Evolutionary conservation across 805 yeast genomes (phyloP).

Genomic region (Spathaspora sp.): DNA sequence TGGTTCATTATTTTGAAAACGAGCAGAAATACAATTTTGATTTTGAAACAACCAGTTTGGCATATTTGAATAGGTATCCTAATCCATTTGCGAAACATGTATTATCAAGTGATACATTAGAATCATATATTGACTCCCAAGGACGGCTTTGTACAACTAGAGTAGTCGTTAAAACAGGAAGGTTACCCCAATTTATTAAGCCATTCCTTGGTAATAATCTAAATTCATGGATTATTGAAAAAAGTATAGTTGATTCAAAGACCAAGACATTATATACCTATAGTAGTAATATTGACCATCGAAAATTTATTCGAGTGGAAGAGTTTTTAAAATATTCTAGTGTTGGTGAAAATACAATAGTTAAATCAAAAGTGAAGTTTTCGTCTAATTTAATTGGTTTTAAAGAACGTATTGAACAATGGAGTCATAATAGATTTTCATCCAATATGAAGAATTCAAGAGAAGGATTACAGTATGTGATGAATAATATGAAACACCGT

Average conservation of each 20-base stretch:
- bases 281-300: constrained; percentile 82
- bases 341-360: constrained; percentile 34
- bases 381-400: constrained; percentile 67
- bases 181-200: constrained; percentile 73
- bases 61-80: constrained; percentile 60
- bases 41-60: constrained; percentile 70
- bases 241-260: constrained; percentile 65
- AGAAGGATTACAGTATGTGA: constrained; percentile 72
- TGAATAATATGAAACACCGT: constrained; percentile 54
- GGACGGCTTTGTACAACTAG: constrained; percentile 73
- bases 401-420: constrained; percentile 71
- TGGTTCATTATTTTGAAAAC: constrained; percentile 36
- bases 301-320: constrained; percentile 70
- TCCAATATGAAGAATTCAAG: constrained; percentile 65
- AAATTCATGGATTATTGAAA: constrained; percentile 80
- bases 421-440: constrained; percentile 71
- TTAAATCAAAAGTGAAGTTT: constrained; percentile 62
- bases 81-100: constrained; percentile 88
- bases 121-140: constrained; percentile 50
- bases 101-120: constrained; percentile 73
- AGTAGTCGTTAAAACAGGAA: constrained; percentile 72
- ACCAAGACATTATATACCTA: constrained; percentile 57
- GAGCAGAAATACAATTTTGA: constrained; percentile 37
- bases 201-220: constrained; percentile 70
- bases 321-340: constrained; percentile 61